Evolutionary conservation across 2,329 filamentous ascomycete species (phyloP), one percentile per base, ranked within the genome.

Genomic region (Bipolaris oryzae): DNA sequence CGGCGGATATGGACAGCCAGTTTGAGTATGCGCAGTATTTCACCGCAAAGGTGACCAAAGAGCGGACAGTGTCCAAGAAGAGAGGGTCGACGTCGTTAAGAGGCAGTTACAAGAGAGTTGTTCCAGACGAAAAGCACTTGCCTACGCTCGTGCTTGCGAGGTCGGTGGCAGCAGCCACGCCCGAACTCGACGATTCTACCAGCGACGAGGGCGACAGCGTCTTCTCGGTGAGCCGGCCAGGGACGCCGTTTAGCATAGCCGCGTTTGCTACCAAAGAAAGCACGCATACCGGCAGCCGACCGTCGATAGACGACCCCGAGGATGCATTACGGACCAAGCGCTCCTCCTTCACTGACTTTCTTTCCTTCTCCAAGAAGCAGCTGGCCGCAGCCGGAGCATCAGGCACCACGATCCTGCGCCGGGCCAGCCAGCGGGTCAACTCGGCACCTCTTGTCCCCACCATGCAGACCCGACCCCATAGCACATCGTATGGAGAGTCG

Each of bases 121-220:
- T 78, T 21, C 78, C 80, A 34, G 75, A 79, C 52, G 67, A 74
- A 15, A 76, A 76, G 60, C 71, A 78, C 58, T 71, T 74, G 44
- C 82, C 83, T 34, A 82, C 80, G 41, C 74, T 85, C 39, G 66
- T 85, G 38, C 74, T 82, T 47, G 81, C 81, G 39, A 70, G 69
- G 53, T 73, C 76, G n/a, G 70, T 78, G 10, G 63, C 69, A 43
- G 64, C 72, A 55, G 53, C 62, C 54, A 57, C 66, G 50, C 62
- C 76, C 16, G 73, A 76, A 47, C 63, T 75, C 38, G 75, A 77
- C 33, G 76, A 76, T 28, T 70, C 69, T 33, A 61, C 68, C 11
- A 77, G 73, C 51, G 72, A 75, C 37, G 74, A 75, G 52, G 72
- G 68, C 53, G 77, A 78, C 55, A 77, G 76, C 55, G 62, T 77